These are phyloP conservation scores for Hemerocallis citrina DNA, from an alignment of 106 monocot species.

Conservation along the genomic window DNA sequence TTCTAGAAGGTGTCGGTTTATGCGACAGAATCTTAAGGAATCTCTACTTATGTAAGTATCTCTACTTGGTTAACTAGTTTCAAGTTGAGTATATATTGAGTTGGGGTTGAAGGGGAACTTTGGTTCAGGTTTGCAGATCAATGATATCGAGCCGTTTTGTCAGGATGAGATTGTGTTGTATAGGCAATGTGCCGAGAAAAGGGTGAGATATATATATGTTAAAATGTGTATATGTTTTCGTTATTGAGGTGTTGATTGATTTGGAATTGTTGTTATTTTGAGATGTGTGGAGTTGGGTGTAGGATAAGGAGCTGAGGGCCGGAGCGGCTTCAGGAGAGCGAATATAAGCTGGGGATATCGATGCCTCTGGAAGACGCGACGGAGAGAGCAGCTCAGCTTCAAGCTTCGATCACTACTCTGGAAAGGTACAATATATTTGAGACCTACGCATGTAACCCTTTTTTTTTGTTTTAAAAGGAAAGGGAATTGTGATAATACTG, in stretches of 20 bases:
- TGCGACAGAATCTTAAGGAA: conserved; percentile 89
- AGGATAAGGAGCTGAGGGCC: conserved; percentile 76
- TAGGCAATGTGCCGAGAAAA: conserved; percentile 70
- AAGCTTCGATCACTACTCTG: conserved; percentile 59
- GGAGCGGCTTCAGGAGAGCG: conserved; percentile 61
- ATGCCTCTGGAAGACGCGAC: conserved; percentile 83
- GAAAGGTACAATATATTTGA: conserved; percentile 50
- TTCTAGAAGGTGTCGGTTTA: conserved; percentile 76
- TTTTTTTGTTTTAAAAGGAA: background rate
- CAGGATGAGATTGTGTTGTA: conserved; percentile 95
- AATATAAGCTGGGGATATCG: conserved; percentile 56
- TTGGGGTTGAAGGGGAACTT: background rate
- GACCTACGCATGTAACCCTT: background rate
- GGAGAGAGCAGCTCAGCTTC: conserved; percentile 70
- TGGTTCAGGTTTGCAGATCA: conserved; percentile 74
- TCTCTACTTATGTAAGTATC: conserved; percentile 74
- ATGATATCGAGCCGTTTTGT: conserved; percentile 93
- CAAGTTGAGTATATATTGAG: background rate
- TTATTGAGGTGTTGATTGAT: background rate
- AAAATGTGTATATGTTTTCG: background rate
- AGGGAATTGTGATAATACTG: too few relatives aligned
- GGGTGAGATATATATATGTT: conserved; percentile 34
- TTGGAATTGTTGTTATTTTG: background rate
- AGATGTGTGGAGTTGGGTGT: background rate
- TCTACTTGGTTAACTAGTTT: background rate